Evolutionary conservation across 257 asterid genomes (phyloP).

Genomic region (Nicotiana benthamiana): DNA sequence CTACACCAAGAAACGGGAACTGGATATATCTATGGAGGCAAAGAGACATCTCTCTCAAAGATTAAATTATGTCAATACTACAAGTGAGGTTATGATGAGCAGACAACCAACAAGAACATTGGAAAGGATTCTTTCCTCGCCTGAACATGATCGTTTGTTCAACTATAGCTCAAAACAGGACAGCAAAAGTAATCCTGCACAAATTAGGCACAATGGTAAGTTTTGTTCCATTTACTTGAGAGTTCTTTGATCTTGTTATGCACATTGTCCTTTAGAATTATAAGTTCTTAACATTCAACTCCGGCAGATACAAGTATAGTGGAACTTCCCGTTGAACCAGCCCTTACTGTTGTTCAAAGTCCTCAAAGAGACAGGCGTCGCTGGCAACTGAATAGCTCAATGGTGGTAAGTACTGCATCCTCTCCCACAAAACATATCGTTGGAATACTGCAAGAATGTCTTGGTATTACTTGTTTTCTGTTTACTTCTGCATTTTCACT

Average conservation of each 20-base stretch:
- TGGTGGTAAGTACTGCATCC: constrained; percentile 25
- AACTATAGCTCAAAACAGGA: constrained; percentile 33
- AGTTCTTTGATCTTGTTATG: background rate
- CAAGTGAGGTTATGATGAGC: constrained; percentile 9
- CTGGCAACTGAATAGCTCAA: constrained; percentile 9
- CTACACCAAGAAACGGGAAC: constrained; percentile 24
- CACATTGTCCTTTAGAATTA: background rate
- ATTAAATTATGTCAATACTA: constrained; percentile 20
- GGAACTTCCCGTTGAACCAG: constrained; percentile 14
- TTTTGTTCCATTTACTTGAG: background rate
- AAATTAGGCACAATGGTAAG: background rate
- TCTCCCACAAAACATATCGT: background rate
- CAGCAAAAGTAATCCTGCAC: background rate
- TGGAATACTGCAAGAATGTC: background rate
- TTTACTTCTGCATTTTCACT: background rate
- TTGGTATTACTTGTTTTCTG: background rate
- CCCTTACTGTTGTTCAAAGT: background rate
- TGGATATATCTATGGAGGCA: constrained; percentile 62
- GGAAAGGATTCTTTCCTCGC: constrained; percentile 47
- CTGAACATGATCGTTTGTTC: constrained; percentile 40
- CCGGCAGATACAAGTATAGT: background rate
- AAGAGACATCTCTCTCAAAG: constrained; percentile 69
- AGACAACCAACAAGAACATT: constrained; percentile 41
- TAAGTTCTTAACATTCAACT: background rate
- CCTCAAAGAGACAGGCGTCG: constrained; percentile 16